phyloP scores from a whole-genome alignment of 352 stramenopile species.

The Peronospora belbahrii region DNA sequence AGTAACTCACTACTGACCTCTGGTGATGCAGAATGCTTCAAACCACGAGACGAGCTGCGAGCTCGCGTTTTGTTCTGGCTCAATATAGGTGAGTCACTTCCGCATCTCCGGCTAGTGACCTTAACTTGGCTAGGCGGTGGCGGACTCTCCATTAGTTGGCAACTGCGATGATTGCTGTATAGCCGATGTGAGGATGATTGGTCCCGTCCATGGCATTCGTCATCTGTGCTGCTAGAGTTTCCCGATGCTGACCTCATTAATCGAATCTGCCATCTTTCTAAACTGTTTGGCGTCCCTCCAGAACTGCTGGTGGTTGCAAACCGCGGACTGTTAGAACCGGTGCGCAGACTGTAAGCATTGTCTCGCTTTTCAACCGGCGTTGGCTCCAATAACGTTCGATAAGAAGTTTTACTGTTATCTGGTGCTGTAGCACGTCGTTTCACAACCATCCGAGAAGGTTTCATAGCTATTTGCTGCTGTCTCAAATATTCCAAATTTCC shows the following conservation, averaged over 20 bases:
- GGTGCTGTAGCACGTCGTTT: slow-evolving; percentile 34
- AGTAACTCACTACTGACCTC: slow-evolving; percentile 9
- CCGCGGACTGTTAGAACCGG: slow-evolving; percentile 7
- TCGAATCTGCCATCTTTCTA: slow-evolving; percentile 27
- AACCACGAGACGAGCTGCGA: slow-evolving; percentile 18
- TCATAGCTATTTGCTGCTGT: slow-evolving; percentile 21
- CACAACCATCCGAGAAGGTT: slow-evolving; percentile 49
- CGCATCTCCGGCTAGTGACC: slow-evolving; percentile 14
- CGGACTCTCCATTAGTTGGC: slow-evolving; percentile 33
- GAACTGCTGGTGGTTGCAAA: slow-evolving; percentile 7
- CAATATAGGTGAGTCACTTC: slow-evolving; percentile 12
- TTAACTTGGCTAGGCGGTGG: slow-evolving; percentile 20
- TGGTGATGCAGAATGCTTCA: slow-evolving; percentile 13
- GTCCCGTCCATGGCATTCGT: slow-evolving; percentile 16
- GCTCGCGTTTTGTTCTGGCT: slow-evolving; percentile 10
- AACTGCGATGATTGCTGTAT: slow-evolving; percentile 28
- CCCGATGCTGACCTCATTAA: slow-evolving; percentile 19
- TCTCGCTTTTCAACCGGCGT: slow-evolving; percentile 13
- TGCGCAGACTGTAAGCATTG: slow-evolving; percentile 2
- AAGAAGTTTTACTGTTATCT: slow-evolving; percentile 12
- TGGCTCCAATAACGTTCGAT: slow-evolving; percentile 8
- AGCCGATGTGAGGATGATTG: slow-evolving; percentile 9
- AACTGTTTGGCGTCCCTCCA: slow-evolving; percentile 8
- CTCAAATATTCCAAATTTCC: slow-evolving; percentile 11
- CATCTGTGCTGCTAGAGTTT: slow-evolving; percentile 26